Evolutionary conservation across 2,329 filamentous ascomycete genomes (phyloP).

Genomic region (Dothideomycetes sp.): DNA sequence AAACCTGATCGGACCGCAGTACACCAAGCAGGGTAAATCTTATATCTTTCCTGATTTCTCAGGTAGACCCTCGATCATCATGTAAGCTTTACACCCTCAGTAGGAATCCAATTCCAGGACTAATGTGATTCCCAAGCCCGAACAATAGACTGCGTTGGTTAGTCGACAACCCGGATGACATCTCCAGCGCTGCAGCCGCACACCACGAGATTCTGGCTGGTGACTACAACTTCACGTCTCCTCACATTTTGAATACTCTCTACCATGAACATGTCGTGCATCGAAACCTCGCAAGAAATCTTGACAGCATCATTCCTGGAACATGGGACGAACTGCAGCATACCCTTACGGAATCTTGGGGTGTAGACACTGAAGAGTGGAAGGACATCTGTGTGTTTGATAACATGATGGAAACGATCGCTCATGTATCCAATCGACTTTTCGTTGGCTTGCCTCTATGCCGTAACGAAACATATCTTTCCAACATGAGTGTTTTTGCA

Average conservation of each 20-base stretch:
- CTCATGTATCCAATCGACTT: slow-evolving; percentile 35
- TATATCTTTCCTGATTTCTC: slow-evolving; percentile 19
- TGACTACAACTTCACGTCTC: slow-evolving; percentile 31
- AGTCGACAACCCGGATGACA: slow-evolving; percentile 33
- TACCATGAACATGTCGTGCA: slow-evolving; percentile 36
- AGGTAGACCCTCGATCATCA: slow-evolving; percentile 12
- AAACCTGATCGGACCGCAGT: slow-evolving; percentile 13
- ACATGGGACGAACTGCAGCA: slow-evolving; percentile 30
- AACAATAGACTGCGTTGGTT: slow-evolving; percentile 28
- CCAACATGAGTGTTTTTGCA: slow-evolving; percentile 42
- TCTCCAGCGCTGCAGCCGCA: slow-evolving; percentile 29
- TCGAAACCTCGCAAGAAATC: slow-evolving; percentile 31
- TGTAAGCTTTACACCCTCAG: neutral
- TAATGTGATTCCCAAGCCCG: slow-evolving; percentile 19
- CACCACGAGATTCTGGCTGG: slow-evolving; percentile 33
- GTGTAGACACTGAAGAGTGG: slow-evolving; percentile 30
- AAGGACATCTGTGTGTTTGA: slow-evolving; percentile 29
- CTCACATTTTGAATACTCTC: slow-evolving; percentile 28
- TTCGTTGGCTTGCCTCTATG: slow-evolving; percentile 38
- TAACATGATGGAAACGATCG: slow-evolving; percentile 31
- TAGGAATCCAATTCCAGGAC: neutral
- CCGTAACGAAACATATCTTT: slow-evolving; percentile 39
- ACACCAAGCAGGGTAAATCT: slow-evolving; percentile 17
- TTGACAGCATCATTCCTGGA: slow-evolving; percentile 30
- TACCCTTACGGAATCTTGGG: slow-evolving; percentile 29